Percentiles rank a stretch among this genome's conserved stretches.
Conservation (phyloP, 192 early-diverging fungal genomes). For the Glomus cerebriforme region DNA sequence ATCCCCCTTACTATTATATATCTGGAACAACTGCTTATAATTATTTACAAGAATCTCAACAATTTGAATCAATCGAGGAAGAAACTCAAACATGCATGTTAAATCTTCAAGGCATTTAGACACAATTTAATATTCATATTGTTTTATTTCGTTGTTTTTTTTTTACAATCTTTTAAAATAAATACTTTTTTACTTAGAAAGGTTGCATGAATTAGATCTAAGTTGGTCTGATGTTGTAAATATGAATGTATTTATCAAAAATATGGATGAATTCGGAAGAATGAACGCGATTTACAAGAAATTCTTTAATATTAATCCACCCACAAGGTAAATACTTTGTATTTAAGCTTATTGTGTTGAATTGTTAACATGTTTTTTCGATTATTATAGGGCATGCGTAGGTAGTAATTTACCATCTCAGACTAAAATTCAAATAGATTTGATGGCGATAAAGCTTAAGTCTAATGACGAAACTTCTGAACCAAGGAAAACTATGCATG, state of each 20-base stretch:
- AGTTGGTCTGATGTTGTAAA: slow-evolving; percentile 60
- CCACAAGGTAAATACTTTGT: slow-evolving; percentile 56
- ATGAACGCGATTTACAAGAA: slow-evolving; percentile 68
- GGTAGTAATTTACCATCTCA: slow-evolving; percentile 46
- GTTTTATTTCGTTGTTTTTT: background rate
- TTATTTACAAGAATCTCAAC: background rate
- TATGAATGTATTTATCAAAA: slow-evolving; percentile 66
- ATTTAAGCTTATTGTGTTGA: background rate
- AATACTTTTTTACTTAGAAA: slow-evolving; percentile 37
- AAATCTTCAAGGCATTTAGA: slow-evolving; percentile 42
- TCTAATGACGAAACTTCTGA: slow-evolving; percentile 12
- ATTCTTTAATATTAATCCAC: slow-evolving; percentile 74
- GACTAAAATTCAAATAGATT: slow-evolving; percentile 65
- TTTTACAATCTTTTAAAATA: background rate
- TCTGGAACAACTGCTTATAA: slow-evolving; percentile 51
- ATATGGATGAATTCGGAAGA: slow-evolving; percentile 65
- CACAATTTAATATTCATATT: background rate
- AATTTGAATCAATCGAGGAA: slow-evolving; percentile 42
- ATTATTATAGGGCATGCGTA: slow-evolving; percentile 60
- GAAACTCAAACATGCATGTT: slow-evolving; percentile 51
- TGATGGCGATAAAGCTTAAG: slow-evolving; percentile 47
- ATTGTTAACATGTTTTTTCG: background rate
- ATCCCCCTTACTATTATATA: slow-evolving; percentile 35
- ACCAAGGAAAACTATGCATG: slow-evolving; percentile 66
- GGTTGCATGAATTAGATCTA: slow-evolving; percentile 42